These are phyloP conservation scores for Aspergillus leporis DNA, from an alignment of 495 filamentous ascomycete species.

Conservation along the genomic window DNA sequence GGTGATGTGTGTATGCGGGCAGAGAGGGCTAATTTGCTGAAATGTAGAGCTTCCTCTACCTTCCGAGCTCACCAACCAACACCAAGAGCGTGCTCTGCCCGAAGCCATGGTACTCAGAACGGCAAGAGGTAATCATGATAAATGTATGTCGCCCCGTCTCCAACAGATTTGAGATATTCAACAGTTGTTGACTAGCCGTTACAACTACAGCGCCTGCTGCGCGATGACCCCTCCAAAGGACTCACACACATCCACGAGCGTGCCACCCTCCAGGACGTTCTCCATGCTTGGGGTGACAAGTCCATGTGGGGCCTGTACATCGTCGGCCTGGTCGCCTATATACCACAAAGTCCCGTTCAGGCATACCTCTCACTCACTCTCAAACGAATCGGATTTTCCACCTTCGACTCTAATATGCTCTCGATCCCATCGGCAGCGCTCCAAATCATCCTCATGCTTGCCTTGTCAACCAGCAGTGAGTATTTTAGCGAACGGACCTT, in stretches of 20 bases:
- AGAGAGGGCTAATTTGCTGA: neutral
- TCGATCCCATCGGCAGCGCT: slow-evolving; percentile 44
- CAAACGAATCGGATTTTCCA: slow-evolving; percentile 41
- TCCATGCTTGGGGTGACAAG: slow-evolving; percentile 31
- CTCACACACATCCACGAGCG: slow-evolving; percentile 32
- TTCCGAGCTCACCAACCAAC: slow-evolving; percentile 48
- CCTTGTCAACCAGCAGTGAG: slow-evolving; percentile 41
- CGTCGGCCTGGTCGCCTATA: slow-evolving; percentile 50
- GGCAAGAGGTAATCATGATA: slow-evolving; percentile 52
- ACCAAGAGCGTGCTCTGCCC: slow-evolving; percentile 52
- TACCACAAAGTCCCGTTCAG: slow-evolving; percentile 43
- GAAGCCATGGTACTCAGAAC: slow-evolving; percentile 53
- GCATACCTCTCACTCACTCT: slow-evolving; percentile 45
- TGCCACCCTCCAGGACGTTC: slow-evolving; percentile 31
- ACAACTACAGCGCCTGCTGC: slow-evolving; percentile 34
- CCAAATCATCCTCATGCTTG: slow-evolving; percentile 47
- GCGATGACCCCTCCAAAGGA: slow-evolving; percentile 58
- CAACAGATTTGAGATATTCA: neutral
- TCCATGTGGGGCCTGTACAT: slow-evolving; percentile 48
- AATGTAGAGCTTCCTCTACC: slow-evolving; percentile 31
- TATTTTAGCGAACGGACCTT: slow-evolving; percentile 46
- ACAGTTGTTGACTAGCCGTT: neutral
- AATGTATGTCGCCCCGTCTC: slow-evolving; percentile 24
- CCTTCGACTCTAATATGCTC: slow-evolving; percentile 49
- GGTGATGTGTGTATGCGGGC: neutral